Conservation (phyloP, 1,284 basidiomycete species). For the Porodaedalea pini region DNA sequence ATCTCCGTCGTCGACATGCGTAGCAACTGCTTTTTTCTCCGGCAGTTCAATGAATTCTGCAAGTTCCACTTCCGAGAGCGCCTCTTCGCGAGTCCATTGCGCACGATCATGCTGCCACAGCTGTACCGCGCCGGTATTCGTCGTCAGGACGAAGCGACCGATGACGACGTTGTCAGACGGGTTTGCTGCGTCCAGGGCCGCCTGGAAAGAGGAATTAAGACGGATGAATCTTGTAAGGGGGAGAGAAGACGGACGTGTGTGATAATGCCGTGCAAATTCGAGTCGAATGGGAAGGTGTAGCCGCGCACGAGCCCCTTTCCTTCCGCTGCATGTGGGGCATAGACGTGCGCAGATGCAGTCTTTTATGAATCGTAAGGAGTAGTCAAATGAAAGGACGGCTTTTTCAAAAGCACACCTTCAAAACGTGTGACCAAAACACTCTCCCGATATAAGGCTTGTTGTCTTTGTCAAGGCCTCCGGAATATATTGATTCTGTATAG, state of each 20-base stretch:
- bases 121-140: slow-evolving; percentile 77
- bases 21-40: slow-evolving; percentile 50
- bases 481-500: slow-evolving; percentile 49
- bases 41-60: slow-evolving; percentile 80
- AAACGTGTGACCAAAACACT: slow-evolving; percentile 66
- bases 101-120: slow-evolving; percentile 63
- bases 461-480: slow-evolving; percentile 56
- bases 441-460: slow-evolving; percentile 65
- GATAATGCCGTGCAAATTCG: slow-evolving; percentile 68
- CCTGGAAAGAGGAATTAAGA: slow-evolving; percentile 35
- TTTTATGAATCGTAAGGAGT: slow-evolving; percentile 21
- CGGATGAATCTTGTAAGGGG: slow-evolving; percentile 10
- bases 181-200: slow-evolving; percentile 52
- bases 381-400: slow-evolving; percentile 21
- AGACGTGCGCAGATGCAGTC: slow-evolving; percentile 56
- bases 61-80: slow-evolving; percentile 61
- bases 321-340: slow-evolving; percentile 49
- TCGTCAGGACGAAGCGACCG: slow-evolving; percentile 59
- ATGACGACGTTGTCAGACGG: slow-evolving; percentile 39
- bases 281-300: slow-evolving; percentile 72
- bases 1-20: slow-evolving; percentile 38
- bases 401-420: slow-evolving; percentile 43
- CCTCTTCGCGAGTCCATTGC: slow-evolving; percentile 84
- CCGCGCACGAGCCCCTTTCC: slow-evolving; percentile 59
- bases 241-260: slow-evolving; percentile 48